These are phyloP conservation scores for Ichthyophthirius multifiliis DNA, from an alignment of 169 alveolate genomes.

Conservation along the genomic window DNA sequence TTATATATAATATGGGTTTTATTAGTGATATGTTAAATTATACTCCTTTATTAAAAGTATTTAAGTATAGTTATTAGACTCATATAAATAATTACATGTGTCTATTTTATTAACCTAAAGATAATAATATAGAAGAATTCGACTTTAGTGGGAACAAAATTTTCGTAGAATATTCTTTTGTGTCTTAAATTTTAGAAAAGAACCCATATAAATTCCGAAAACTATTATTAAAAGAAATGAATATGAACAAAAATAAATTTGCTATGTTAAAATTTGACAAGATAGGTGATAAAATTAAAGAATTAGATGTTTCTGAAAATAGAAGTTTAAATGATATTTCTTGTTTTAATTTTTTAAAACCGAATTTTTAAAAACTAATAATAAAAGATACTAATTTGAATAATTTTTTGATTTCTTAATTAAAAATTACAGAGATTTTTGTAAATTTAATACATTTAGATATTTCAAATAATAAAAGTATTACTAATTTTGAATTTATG, in stretches of 20 bases:
- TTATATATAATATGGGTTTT: background rate
- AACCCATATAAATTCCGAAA: background rate
- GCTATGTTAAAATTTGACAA: background rate
- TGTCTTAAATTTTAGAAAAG: background rate
- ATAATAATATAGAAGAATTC: background rate
- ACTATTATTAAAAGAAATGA: background rate
- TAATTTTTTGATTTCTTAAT: background rate
- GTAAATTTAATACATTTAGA: background rate
- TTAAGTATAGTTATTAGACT: background rate
- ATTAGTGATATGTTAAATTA: background rate
- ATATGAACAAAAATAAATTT: background rate
- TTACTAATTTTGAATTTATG: background rate
- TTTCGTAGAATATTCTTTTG: background rate
- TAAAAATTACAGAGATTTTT: background rate
- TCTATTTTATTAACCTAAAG: background rate
- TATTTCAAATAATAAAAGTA: background rate
- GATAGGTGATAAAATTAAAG: background rate
- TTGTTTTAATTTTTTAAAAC: background rate
- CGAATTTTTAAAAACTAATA: background rate
- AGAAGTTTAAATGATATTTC: background rate
- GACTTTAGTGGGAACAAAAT: background rate
- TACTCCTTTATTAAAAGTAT: background rate
- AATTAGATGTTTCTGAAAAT: background rate
- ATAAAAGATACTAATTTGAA: background rate
- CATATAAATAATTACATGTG: background rate